A percentile compares a stretch with the other conserved stretches of the same genome.
Conservation (phyloP, 345 rosid species). For the Corchorus capsularis region DNA sequence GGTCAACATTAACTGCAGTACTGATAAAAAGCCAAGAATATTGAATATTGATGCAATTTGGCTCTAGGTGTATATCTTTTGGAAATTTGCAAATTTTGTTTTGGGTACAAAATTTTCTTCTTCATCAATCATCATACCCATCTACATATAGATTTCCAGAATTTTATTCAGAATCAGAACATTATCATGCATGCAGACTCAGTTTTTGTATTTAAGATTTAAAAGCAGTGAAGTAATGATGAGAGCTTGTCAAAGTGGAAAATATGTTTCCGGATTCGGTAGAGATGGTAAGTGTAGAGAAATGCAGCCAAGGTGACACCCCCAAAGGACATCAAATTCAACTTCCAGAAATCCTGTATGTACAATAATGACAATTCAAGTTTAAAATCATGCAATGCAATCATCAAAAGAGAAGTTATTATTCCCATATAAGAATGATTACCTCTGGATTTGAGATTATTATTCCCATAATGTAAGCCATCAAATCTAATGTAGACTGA, state of each 20-base stretch:
- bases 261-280: slow-evolving; percentile 61
- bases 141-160: too few relatives aligned
- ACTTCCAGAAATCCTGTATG: slow-evolving; percentile 85
- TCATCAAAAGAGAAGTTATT: too few relatives aligned
- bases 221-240: not conserved
- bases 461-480: slow-evolving; percentile 73
- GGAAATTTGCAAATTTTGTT: too few relatives aligned
- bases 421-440: too few relatives aligned
- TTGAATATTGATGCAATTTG: too few relatives aligned
- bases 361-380: not conserved
- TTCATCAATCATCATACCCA: too few relatives aligned
- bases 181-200: too few relatives aligned
- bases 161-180: too few relatives aligned
- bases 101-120: too few relatives aligned
- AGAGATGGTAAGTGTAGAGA: slow-evolving; percentile 54
- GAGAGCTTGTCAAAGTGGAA: slow-evolving; percentile 58
- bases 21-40: too few relatives aligned
- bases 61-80: too few relatives aligned
- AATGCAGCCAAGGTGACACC: slow-evolving; percentile 57
- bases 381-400: not conserved
- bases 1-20: not conserved
- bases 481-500: slow-evolving; percentile 64
- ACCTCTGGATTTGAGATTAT: slow-evolving; percentile 79
- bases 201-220: too few relatives aligned
- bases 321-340: slow-evolving; percentile 57